Conservation (phyloP, 179 eudicot species). For the Kewa caespitosa region DNA sequence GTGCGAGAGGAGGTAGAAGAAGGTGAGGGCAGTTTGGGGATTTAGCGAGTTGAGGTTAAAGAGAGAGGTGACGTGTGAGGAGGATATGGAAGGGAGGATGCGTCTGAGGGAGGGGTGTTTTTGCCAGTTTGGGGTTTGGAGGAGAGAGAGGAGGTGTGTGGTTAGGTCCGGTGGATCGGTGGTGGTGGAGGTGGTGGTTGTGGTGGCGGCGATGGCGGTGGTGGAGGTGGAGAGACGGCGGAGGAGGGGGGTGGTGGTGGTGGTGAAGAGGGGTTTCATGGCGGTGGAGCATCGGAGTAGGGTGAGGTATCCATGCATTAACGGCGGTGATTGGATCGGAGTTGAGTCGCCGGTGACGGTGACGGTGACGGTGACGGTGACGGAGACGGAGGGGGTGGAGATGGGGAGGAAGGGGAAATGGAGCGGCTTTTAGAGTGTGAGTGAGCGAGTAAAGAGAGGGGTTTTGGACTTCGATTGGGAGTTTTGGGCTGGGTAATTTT, state of each 20-base stretch:
- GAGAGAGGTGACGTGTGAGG: constrained; percentile 41
- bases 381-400: constrained; percentile 3
- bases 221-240: background rate
- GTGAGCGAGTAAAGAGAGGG: background rate
- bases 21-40: constrained; percentile 45
- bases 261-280: constrained; percentile 1
- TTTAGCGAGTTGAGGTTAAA: constrained; percentile 39
- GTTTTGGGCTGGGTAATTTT: background rate
- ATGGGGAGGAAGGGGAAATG: background rate
- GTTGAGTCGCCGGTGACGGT: constrained; percentile 3
- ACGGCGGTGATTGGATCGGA: background rate
- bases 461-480: background rate
- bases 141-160: constrained; percentile 37
- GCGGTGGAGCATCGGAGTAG: constrained; percentile 7
- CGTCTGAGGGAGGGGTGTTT: constrained; percentile 47
- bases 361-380: constrained; percentile 1
- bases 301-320: constrained; percentile 13
- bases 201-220: constrained; percentile 12
- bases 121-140: constrained; percentile 56
- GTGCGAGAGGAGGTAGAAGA: constrained; percentile 41
- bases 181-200: constrained; percentile 9
- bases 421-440: background rate
- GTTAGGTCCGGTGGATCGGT: constrained; percentile 23
- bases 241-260: constrained; percentile 6
- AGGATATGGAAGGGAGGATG: constrained; percentile 43